Percentiles rank a stretch among this genome's conserved stretches.
Conservation (phyloP, 306 rosid genomes). For the Fragaria vesca region DNA sequence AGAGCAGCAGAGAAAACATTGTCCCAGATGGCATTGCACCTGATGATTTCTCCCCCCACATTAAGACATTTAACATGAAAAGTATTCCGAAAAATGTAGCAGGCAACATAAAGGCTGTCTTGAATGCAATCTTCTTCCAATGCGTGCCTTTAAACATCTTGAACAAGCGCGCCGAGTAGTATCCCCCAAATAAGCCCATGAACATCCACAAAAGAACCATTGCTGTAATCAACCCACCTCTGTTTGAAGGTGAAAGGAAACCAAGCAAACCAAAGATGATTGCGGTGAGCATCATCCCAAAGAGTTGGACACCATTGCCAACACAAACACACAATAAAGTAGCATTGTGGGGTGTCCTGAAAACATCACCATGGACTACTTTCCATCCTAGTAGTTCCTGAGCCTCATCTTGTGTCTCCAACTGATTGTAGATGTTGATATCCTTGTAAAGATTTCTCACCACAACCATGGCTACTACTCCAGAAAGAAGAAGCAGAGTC, state of each 20-base stretch:
- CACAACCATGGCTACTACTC: slow-evolving; percentile 99
- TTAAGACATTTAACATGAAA: slow-evolving; percentile 81
- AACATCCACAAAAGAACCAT: slow-evolving; percentile 98
- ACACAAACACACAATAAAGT: slow-evolving; percentile 81
- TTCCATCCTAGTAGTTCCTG: slow-evolving; percentile 76
- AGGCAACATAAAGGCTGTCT: slow-evolving; percentile 95
- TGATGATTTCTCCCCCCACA: slow-evolving; percentile 92
- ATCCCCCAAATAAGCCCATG: slow-evolving; percentile 95
- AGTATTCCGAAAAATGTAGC: slow-evolving; percentile 73
- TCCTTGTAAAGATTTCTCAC: slow-evolving; percentile 95
- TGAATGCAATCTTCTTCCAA: slow-evolving; percentile 89
- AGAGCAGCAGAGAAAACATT: slow-evolving; percentile 79
- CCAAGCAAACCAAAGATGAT: slow-evolving; percentile 89
- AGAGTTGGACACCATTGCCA: slow-evolving; percentile 90
- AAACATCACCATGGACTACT: slow-evolving; percentile 90
- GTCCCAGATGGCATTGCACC: slow-evolving; percentile 96
- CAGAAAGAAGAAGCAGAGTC: slow-evolving; percentile 94
- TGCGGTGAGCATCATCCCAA: slow-evolving; percentile 84
- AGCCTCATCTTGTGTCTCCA: slow-evolving; percentile 94
- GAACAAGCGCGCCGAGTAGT: slow-evolving; percentile 89
- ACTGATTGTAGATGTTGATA: slow-evolving; percentile 91
- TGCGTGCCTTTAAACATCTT: slow-evolving; percentile 96
- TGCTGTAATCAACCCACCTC: slow-evolving; percentile 92
- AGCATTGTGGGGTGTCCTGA: slow-evolving; percentile 84
- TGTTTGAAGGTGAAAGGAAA: slow-evolving; percentile 86